Evolutionary conservation across 202 grass and related monocot species (phyloP), one percentile per base, ranked within the genome.

Genomic region (Alloteropsis angusta): DNA sequence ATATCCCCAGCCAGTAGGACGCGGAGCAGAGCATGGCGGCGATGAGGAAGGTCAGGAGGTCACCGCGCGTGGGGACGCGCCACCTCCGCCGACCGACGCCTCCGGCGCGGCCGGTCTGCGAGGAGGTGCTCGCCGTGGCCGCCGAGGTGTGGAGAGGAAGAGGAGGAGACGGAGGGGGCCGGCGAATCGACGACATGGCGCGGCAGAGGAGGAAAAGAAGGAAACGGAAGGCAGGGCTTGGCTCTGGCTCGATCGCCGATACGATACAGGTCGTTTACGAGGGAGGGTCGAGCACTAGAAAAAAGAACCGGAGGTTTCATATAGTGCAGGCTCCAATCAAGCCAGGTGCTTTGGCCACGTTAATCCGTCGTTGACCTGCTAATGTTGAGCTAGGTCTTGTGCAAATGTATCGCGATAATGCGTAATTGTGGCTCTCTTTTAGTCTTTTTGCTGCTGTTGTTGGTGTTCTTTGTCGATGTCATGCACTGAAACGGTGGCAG

Each of bases 1-100:
- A 94, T 57, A 95, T 83, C 21, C 64, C 83, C 2, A 92, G 71
- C 66, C 72, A 77, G 74, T 94, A 94, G 3, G 88, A 88, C 18
- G 84, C 75, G 39, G 83, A 82, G 74, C 88, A 94, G 72, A 94
- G 91, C 71, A 61, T 49, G 11, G 46, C 79, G 16, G 79, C 67
- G 69, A 91, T 4, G 68, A 75, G 67, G 45, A 86, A 48, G 34
- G 85, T 70, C 18, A 88, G 50, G 16, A 91, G 60, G 78, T 88
- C 82, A 43, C 3, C 54, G 63, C 23, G 45, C 69, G 44, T 14
- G 39, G 45, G 71, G 50, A 57, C 23, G 45, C 57, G 72, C 37
- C 79, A 36, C 35, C 35, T 36, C 35, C 35, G 35, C 35, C 35
- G 34, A 35, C n/a, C n/a, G n/a, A n/a, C n/a, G n/a, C n/a, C 65